A percentile compares a stretch with the other conserved stretches of the same genome.
Conservation (phyloP, 768 basidiomycete species). For the Holtermannia corniformis region DNA sequence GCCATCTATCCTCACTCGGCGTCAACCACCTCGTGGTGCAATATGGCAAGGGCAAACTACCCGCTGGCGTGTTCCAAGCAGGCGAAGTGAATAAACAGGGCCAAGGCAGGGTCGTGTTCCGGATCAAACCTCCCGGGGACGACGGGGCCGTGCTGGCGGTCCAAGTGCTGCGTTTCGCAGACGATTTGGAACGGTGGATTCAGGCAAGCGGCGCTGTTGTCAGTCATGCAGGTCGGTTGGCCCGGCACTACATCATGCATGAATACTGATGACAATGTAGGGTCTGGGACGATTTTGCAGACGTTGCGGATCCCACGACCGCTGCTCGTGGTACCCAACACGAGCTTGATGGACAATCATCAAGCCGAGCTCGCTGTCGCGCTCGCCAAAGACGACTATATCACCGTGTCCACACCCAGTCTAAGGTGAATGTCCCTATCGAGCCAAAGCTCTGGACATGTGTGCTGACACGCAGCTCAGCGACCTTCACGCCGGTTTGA, state of each 20-base stretch:
- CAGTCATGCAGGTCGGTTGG: conserved; percentile 75
- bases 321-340: conserved; percentile 81
- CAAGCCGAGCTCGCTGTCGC: conserved; percentile 77
- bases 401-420: conserved; percentile 11
- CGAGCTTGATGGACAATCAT: conserved; percentile 81
- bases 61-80: background rate
- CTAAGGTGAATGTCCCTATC: too few relatives aligned
- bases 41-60: conserved; percentile 50
- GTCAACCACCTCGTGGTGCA: conserved; percentile 62
- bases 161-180: conserved; percentile 64
- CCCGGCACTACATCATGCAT: conserved; percentile 2
- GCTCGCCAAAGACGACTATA: conserved; percentile 41
- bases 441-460: too few relatives aligned
- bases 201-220: conserved; percentile 66
- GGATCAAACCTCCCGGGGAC: background rate
- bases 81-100: background rate
- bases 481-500: background rate
- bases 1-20: conserved; percentile 49
- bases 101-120: background rate
- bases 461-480: background rate
- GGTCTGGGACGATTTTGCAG: conserved; percentile 89
- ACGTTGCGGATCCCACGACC: conserved; percentile 64
- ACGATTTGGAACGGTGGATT: conserved; percentile 59
- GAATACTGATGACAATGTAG: conserved; percentile 43
- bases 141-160: conserved; percentile 46